Conservation (phyloP, 1,284 basidiomycete species). For the Veloboletus limbatus region DNA sequence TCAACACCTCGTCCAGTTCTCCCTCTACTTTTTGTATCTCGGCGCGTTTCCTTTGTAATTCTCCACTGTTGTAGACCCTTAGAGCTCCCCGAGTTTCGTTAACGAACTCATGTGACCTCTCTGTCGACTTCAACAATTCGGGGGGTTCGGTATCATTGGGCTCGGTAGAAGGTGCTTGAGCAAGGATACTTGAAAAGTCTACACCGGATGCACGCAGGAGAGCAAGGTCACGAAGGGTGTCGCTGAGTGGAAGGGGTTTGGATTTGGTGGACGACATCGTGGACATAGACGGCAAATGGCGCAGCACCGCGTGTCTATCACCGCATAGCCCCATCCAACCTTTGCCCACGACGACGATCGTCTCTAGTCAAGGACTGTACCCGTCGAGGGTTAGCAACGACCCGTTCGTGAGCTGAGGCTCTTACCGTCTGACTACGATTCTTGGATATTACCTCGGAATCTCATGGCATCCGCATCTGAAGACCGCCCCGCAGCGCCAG, state of each 20-base stretch:
- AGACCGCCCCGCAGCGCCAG: conserved; percentile 4
- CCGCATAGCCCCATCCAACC: no score
- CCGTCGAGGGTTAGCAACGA: neutral
- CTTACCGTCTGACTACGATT: neutral
- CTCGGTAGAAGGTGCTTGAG: conserved; percentile 18
- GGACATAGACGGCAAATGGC: neutral
- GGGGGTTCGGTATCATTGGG: conserved; percentile 14
- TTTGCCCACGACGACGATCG: no score
- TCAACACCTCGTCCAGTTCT: conserved; percentile 37
- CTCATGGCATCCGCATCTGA: conserved; percentile 20
- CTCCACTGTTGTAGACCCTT: conserved; percentile 50
- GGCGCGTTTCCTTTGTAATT: conserved; percentile 43
- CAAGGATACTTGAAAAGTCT: conserved; percentile 47
- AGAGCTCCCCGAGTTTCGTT: conserved; percentile 51
- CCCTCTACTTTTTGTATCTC: conserved; percentile 49
- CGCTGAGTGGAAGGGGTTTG: conserved; percentile 55
- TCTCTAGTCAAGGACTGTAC: neutral
- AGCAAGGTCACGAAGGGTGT: conserved; percentile 70
- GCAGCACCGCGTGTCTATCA: no score
- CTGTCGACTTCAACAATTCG: conserved; percentile 40
- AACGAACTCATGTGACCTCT: conserved; percentile 53
- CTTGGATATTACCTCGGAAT: neutral
- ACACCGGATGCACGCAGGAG: conserved; percentile 59
- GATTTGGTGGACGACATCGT: conserved; percentile 38
- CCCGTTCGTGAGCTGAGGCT: neutral